Evolutionary conservation across 1,284 basidiomycete genomes (phyloP).

Genomic region (Dichomitus squalens): DNA sequence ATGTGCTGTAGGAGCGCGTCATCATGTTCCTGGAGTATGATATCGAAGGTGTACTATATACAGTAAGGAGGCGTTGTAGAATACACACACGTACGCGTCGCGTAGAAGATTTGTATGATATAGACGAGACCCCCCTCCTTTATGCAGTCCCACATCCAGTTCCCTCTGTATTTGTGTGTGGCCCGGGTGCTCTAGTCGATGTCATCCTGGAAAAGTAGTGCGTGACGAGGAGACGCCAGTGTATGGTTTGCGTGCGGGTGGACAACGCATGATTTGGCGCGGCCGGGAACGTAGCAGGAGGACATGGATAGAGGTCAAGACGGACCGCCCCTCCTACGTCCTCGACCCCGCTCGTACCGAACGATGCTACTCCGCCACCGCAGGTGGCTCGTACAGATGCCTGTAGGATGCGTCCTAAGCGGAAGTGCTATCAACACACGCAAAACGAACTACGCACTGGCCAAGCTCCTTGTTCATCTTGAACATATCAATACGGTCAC

Average conservation of each 20-base stretch:
- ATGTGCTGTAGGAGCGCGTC: background rate
- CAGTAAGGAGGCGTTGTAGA: slow-evolving; percentile 3
- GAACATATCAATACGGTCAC: slow-evolving; percentile 85
- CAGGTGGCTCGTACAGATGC: slow-evolving; percentile 13
- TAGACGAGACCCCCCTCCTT: background rate
- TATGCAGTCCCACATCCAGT: background rate
- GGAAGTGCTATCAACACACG: too few species aligned
- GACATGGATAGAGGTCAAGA: background rate
- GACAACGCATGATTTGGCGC: background rate
- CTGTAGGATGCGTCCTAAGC: background rate
- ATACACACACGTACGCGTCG: slow-evolving; percentile 1
- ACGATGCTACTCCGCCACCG: background rate
- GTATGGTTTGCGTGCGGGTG: background rate
- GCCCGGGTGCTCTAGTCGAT: too few species aligned
- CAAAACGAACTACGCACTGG: slow-evolving; percentile 49
- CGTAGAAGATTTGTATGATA: background rate
- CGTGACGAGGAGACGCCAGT: background rate
- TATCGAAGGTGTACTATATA: background rate
- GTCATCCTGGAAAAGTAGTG: background rate
- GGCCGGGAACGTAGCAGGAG: background rate
- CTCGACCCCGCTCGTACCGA: background rate
- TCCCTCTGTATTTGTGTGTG: background rate
- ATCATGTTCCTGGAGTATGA: background rate
- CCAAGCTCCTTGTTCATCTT: slow-evolving; percentile 84
- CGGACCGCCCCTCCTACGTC: background rate